Evolutionary conservation across 2,329 filamentous ascomycete species (phyloP).

Genomic region (Apiospora koreana): DNA sequence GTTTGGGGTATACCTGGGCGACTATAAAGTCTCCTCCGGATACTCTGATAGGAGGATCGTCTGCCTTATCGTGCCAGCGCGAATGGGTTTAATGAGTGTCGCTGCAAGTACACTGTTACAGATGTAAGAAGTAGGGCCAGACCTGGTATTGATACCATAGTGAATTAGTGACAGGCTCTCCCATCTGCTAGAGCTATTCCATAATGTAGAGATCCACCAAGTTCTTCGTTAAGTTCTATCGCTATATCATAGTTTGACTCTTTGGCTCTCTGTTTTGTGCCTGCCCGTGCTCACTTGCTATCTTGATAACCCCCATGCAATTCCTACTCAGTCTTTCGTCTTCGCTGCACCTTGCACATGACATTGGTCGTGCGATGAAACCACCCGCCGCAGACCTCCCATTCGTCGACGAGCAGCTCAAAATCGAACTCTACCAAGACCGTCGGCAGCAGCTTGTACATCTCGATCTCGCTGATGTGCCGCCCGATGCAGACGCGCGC

Average conservation of each 20-base stretch:
- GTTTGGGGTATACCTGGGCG: no score
- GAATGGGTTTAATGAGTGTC: no score
- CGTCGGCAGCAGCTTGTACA: conserved; percentile 3
- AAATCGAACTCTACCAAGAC: not conserved
- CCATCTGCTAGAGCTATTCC: no score
- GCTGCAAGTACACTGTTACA: not conserved
- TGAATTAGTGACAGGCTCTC: no score
- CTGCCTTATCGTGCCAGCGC: no score
- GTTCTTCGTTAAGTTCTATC: conserved; percentile 28
- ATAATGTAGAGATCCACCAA: no score
- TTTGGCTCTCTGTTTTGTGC: no score
- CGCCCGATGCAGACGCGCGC: conserved; percentile 2
- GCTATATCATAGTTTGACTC: not conserved
- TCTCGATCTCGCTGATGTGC: conserved; percentile 1
- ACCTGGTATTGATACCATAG: no score
- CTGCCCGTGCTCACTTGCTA: no score
- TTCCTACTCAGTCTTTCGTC: not conserved
- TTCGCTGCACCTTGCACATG: not conserved
- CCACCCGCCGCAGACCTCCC: not conserved
- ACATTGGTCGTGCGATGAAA: not conserved
- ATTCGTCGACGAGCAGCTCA: not conserved
- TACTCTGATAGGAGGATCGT: no score
- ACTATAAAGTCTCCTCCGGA: no score
- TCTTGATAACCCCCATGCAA: no score
- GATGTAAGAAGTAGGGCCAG: not conserved